Conservation (phyloP, 1,139 yeast genomes). For the Debaryomycetaceae sp. region DNA sequence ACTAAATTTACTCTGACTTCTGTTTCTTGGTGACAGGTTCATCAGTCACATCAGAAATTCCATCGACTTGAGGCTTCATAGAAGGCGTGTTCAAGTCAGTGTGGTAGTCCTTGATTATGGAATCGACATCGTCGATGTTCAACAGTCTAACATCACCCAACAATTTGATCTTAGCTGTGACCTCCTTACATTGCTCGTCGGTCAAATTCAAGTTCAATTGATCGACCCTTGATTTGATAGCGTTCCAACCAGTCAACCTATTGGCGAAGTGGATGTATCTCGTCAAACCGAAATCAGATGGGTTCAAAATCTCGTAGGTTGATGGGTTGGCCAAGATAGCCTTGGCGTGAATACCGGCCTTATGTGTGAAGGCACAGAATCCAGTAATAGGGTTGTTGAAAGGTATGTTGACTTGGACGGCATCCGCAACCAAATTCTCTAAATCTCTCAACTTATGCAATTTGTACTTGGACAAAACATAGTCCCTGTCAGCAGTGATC, state of each 20-base stretch:
- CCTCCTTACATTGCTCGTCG: conserved; percentile 93
- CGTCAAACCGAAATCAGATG: conserved; percentile 91
- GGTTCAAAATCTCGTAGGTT: conserved; percentile 93
- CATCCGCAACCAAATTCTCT: conserved; percentile 94
- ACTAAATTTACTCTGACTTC: conserved; percentile 23
- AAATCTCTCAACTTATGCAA: conserved; percentile 93
- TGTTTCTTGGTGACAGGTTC: conserved; percentile 37
- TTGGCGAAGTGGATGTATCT: conserved; percentile 97
- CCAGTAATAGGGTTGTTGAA: conserved; percentile 99
- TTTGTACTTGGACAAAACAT: conserved; percentile 92
- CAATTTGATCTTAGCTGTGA: conserved; percentile 86
- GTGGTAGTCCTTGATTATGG: conserved; percentile 92
- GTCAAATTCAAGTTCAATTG: conserved; percentile 87
- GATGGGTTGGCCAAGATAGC: conserved; percentile 98
- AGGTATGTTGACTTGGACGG: conserved; percentile 95
- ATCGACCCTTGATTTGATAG: conserved; percentile 96
- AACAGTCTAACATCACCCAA: conserved; percentile 94
- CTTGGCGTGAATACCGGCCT: conserved; percentile 99
- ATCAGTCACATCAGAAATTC: conserved; percentile 17
- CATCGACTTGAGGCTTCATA: conserved; percentile 19
- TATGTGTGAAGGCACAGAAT: conserved; percentile 98
- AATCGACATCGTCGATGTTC: conserved; percentile 95
- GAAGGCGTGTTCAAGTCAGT: conserved; percentile 50
- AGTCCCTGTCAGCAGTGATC: conserved; percentile 98
- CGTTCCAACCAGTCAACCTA: conserved; percentile 98